These are phyloP conservation scores for Rossbeevera mucosa DNA, from an alignment of 768 basidiomycete species.

Conservation along the genomic window DNA sequence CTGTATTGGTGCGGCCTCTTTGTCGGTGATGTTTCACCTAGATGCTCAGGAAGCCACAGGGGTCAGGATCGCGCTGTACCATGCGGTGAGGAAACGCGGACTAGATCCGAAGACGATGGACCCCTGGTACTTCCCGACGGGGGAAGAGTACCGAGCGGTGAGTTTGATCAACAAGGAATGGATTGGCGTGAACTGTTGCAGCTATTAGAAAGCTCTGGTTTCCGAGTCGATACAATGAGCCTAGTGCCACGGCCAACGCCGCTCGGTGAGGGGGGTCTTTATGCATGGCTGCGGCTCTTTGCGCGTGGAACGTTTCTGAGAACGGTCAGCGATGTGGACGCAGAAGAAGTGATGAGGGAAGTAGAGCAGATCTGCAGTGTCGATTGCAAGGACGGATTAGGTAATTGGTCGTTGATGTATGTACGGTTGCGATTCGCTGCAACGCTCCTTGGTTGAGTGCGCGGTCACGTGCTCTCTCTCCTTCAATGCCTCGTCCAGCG, in stretches of 20 bases:
- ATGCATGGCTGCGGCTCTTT: slow-evolving; percentile 69
- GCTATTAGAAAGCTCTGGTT: slow-evolving; percentile 56
- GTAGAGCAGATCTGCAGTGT: slow-evolving; percentile 52
- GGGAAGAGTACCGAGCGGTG: slow-evolving; percentile 59
- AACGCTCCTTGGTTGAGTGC: slow-evolving; percentile 31
- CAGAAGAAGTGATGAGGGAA: slow-evolving; percentile 55
- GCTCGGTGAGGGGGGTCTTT: slow-evolving; percentile 44
- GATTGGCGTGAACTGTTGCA: slow-evolving; percentile 23
- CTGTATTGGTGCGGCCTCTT: slow-evolving; percentile 46
- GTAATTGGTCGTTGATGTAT: slow-evolving; percentile 71
- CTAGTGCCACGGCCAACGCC: slow-evolving; percentile 54
- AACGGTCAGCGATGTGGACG: slow-evolving; percentile 48
- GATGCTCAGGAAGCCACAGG: slow-evolving; percentile 38
- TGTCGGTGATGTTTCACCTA: not conserved
- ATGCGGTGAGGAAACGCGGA: slow-evolving; percentile 47
- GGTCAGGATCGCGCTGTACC: slow-evolving; percentile 53
- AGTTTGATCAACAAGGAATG: slow-evolving; percentile 5
- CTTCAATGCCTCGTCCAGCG: slow-evolving; percentile 43
- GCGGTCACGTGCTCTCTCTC: slow-evolving; percentile 27
- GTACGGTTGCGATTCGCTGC: slow-evolving; percentile 64
- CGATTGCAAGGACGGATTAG: slow-evolving; percentile 54
- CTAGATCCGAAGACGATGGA: slow-evolving; percentile 57
- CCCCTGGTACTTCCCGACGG: slow-evolving; percentile 84
- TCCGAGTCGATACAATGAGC: slow-evolving; percentile 49
- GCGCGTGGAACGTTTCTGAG: slow-evolving; percentile 55